Conservation (phyloP, 345 rosid genomes). For the Microcos paniculata region DNA sequence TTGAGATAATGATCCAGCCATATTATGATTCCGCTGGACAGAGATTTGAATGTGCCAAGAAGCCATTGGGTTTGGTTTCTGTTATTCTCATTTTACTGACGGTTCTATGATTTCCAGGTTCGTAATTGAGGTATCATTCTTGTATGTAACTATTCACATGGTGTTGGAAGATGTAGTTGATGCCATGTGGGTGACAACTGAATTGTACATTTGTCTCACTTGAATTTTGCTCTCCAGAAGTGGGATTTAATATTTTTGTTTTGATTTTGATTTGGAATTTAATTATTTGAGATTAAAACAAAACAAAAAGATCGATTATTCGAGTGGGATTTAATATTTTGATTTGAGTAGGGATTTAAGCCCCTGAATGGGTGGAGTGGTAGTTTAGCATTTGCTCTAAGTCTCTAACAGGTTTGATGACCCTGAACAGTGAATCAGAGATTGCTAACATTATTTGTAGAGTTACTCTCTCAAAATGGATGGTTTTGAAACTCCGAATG, state of each 20-base stretch:
- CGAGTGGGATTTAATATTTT: not conserved
- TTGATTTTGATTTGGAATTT: not conserved
- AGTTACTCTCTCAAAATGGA: too few relatives aligned
- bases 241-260: not conserved
- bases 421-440: too few relatives aligned
- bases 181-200: not conserved
- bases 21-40: constrained; percentile 52
- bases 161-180: constrained; percentile 15
- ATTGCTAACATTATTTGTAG: too few relatives aligned
- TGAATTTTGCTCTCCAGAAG: not conserved
- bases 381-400: not conserved
- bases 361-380: not conserved
- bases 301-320: too few relatives aligned
- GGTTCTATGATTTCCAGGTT: constrained; percentile 26
- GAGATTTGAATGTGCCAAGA: constrained; percentile 14
- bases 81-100: constrained; percentile 30
- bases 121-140: constrained; percentile 20
- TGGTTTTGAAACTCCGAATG: too few relatives aligned
- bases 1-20: constrained; percentile 68
- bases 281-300: too few relatives aligned
- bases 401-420: not conserved
- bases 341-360: not conserved
- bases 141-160: constrained; percentile 5
- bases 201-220: not conserved
- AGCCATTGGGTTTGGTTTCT: constrained; percentile 22